Evolutionary conservation across 371 early-diverging fungal species (phyloP).

Genomic region (Apophysomyces sp.): DNA sequence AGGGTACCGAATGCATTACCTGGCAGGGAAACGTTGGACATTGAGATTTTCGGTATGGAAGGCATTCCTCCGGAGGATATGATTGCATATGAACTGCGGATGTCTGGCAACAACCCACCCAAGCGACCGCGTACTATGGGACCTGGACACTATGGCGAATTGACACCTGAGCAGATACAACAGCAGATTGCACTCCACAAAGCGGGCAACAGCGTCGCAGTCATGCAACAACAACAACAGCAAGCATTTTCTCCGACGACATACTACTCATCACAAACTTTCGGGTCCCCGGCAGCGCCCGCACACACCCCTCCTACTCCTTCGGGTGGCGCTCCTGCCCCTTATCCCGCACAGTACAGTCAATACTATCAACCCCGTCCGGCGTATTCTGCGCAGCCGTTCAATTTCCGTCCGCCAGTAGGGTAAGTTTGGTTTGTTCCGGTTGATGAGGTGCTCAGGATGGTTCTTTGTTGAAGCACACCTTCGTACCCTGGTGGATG

Average conservation of each 20-base stretch:
- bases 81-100: slow-evolving; percentile 59
- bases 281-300: slow-evolving; percentile 12
- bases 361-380: slow-evolving; percentile 30
- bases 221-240: slow-evolving; percentile 6
- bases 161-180: slow-evolving; percentile 43
- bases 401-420: slow-evolving; percentile 15
- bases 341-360: slow-evolving; percentile 19
- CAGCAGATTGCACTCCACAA: slow-evolving; percentile 40
- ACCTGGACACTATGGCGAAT: slow-evolving; percentile 34
- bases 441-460: no score
- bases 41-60: slow-evolving; percentile 95
- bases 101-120: slow-evolving; percentile 26
- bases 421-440: slow-evolving; percentile 7
- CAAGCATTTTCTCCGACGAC: slow-evolving; percentile 1
- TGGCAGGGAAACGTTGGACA: slow-evolving; percentile 82
- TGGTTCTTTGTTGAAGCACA: slow-evolving; percentile 3
- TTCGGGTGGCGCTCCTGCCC: slow-evolving; percentile 11
- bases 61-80: slow-evolving; percentile 89
- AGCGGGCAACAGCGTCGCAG: slow-evolving; percentile 18
- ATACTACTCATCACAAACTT: slow-evolving; percentile 22
- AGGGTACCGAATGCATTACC: slow-evolving; percentile 88
- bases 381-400: slow-evolving; percentile 10
- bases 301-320: slow-evolving; percentile 12
- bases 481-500: slow-evolving; percentile 9
- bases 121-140: slow-evolving; percentile 27